Evolutionary conservation across 2,329 filamentous ascomycete species (phyloP).

Genomic region (Penicillium sp.): DNA sequence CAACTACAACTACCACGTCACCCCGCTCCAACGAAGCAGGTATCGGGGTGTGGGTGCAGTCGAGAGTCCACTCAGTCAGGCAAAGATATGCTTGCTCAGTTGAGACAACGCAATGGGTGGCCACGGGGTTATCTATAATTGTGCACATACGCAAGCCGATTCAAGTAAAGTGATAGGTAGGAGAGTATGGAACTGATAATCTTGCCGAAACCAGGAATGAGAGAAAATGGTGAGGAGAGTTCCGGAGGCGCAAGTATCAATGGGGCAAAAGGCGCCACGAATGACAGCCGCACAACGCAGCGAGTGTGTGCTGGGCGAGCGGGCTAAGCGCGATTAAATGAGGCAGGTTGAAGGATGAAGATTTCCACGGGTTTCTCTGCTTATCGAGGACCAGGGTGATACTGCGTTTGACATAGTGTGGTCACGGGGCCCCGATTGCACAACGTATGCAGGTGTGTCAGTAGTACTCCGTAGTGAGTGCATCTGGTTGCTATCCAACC

Average conservation of each 20-base stretch:
- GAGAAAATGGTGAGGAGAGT: not conserved
- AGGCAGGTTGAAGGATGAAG: not conserved
- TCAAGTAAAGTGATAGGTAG: not conserved
- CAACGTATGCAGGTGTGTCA: not conserved
- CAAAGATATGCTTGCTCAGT: not conserved
- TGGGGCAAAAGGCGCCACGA: slow-evolving; percentile 12
- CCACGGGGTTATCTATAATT: not conserved
- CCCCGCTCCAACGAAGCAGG: not conserved
- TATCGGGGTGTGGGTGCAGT: not conserved
- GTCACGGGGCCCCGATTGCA: slow-evolving; percentile 1
- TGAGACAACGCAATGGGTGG: not conserved
- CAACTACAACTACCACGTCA: not conserved
- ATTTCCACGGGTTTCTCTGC: not conserved
- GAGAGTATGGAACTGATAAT: not conserved
- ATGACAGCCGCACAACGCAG: slow-evolving; percentile 21
- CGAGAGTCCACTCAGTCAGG: not conserved
- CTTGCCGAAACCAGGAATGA: not conserved
- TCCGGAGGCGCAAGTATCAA: slow-evolving; percentile 12
- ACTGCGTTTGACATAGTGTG: not conserved
- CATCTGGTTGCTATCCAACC: not conserved
- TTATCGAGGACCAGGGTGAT: not conserved
- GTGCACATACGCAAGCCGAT: not conserved
- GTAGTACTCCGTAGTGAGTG: not conserved
- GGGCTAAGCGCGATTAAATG: slow-evolving; percentile 22
- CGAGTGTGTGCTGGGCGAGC: slow-evolving; percentile 12